Evolutionary conservation across 2,329 filamentous ascomycete species (phyloP).

Genomic region (Chalaropsis ovoidea): DNA sequence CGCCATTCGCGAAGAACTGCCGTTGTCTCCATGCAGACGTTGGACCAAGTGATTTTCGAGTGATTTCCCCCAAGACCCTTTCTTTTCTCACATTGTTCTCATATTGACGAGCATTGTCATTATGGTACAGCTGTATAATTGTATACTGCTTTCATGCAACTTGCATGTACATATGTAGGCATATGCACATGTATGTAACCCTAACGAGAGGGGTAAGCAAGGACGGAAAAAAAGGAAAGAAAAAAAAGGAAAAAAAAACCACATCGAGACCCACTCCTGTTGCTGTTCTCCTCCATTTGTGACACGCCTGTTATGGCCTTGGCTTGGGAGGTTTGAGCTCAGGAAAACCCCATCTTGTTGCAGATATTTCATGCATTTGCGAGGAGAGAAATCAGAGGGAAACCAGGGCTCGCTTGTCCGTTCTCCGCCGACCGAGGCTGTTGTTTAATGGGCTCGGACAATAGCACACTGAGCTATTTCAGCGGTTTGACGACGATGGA

Average conservation of each 20-base stretch:
- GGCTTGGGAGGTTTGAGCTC: neutral
- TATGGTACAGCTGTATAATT: neutral
- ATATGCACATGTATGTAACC: neutral
- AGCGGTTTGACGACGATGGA: neutral
- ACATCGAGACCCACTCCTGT: neutral
- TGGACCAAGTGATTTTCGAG: no score
- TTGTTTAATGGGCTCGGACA: neutral
- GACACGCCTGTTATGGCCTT: neutral
- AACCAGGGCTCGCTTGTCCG: neutral
- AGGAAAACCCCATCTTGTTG: neutral
- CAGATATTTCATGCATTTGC: slow-evolving; percentile 7
- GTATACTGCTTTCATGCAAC: no score
- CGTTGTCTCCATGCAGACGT: neutral
- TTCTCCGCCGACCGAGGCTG: neutral
- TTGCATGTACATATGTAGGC: no score
- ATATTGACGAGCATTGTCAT: neutral
- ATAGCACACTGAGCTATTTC: slow-evolving; percentile 6
- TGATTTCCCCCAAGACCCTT: neutral
- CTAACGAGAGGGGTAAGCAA: neutral
- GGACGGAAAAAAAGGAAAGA: no score
- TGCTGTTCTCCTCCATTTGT: no score
- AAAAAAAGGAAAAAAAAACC: no score
- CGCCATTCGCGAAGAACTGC: neutral
- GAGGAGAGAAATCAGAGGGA: neutral
- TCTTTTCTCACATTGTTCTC: neutral